Percentiles rank a stretch among this genome's conserved stretches.
Conservation (phyloP, 2,329 filamentous ascomycete genomes). For the Cadophora sp. region DNA sequence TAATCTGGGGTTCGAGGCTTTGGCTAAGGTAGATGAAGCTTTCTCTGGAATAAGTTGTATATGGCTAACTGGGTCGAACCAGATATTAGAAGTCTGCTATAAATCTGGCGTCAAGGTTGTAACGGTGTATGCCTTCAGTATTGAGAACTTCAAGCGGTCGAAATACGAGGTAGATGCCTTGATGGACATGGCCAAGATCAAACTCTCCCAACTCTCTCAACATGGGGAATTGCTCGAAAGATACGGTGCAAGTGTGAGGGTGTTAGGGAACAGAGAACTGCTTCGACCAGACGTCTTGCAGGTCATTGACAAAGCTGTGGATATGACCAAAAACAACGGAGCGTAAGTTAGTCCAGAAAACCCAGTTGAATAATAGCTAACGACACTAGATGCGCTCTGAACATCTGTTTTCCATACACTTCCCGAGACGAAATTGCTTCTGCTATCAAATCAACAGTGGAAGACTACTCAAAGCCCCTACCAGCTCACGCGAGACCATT, state of each 20-base stretch:
- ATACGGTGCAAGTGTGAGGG: conserved; percentile 86
- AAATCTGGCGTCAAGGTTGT: conserved; percentile 96
- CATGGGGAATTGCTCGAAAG: conserved; percentile 92
- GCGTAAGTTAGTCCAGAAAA: conserved; percentile 57
- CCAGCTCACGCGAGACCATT: conserved; percentile 73
- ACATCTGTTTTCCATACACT: conserved; percentile 98
- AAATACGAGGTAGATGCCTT: conserved; percentile 96
- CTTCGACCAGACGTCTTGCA: conserved; percentile 87
- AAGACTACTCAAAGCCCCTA: conserved; percentile 80
- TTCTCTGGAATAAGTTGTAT: neutral
- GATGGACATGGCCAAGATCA: conserved; percentile 98
- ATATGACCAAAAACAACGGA: conserved; percentile 86
- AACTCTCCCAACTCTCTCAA: conserved; percentile 87
- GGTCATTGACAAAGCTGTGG: conserved; percentile 84
- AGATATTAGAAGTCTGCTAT: conserved; percentile 98
- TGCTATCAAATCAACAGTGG: conserved; percentile 85
- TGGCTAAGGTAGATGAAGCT: conserved; percentile 72
- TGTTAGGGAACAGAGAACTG: conserved; percentile 84
- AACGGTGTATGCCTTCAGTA: conserved; percentile 97
- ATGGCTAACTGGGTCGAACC: conserved; percentile 30
- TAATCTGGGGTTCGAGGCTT: conserved; percentile 91
- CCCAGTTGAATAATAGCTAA: conserved; percentile 24
- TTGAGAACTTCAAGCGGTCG: conserved; percentile 97
- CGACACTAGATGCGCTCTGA: conserved; percentile 67
- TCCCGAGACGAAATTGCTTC: conserved; percentile 94